These are phyloP conservation scores for Floccularia luteovirens DNA, from an alignment of 768 basidiomycete species.

Conservation along the genomic window DNA sequence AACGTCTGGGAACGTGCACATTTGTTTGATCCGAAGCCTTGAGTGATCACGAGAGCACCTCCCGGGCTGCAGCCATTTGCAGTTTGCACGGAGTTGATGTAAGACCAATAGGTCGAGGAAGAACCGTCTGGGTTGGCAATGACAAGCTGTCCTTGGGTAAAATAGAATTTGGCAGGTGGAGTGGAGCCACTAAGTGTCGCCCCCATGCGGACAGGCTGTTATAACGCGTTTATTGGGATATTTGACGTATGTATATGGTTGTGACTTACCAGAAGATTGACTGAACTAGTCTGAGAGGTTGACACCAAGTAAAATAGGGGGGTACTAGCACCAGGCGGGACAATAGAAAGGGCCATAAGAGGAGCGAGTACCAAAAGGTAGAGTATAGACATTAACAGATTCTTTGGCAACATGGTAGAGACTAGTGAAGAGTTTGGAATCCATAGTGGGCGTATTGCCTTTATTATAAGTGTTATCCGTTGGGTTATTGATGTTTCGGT, in stretches of 20 bases:
- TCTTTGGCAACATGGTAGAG: background rate
- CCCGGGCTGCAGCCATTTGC: constrained; percentile 16
- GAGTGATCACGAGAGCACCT: constrained; percentile 17
- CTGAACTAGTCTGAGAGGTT: constrained; percentile 9
- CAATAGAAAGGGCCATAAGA: constrained; percentile 8
- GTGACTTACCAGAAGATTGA: constrained; percentile 15
- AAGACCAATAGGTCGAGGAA: constrained; percentile 9
- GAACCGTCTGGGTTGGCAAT: constrained; percentile 10
- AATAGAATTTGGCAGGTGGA: constrained; percentile 21
- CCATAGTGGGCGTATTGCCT: too few species aligned
- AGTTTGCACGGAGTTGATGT: constrained; percentile 13
- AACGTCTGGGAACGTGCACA: constrained; percentile 16
- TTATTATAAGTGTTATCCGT: too few species aligned
- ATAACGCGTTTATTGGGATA: background rate
- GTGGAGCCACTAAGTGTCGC: constrained; percentile 18
- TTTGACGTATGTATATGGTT: background rate
- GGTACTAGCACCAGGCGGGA: constrained; percentile 19
- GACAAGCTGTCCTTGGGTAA: constrained; percentile 17
- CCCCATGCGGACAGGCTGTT: constrained; percentile 19
- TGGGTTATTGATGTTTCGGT: too few species aligned
- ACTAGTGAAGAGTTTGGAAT: too few species aligned
- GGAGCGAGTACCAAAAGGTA: constrained; percentile 1
- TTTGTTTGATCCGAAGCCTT: constrained; percentile 19
- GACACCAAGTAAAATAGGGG: constrained; percentile 27
- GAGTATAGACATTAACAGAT: constrained; percentile 4